A percentile compares a stretch with the other conserved stretches of the same genome.
Conservation (phyloP, 495 filamentous ascomycete genomes). For the Cercophora sp. region DNA sequence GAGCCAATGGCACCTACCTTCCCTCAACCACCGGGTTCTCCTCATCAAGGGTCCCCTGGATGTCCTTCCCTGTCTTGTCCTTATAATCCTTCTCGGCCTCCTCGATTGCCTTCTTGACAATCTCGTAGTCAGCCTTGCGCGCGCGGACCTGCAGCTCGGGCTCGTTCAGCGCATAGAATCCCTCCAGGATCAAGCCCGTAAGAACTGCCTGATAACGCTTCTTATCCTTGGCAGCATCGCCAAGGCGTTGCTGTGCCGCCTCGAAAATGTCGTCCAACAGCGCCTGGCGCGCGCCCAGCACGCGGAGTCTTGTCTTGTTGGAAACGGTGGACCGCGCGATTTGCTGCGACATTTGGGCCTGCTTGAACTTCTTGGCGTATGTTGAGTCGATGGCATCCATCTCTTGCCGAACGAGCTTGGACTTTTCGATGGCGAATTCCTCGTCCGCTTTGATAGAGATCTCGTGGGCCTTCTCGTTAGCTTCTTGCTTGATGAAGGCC, state of each 20-base stretch:
- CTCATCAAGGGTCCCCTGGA: constrained; percentile 66
- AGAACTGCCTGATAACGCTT: constrained; percentile 68
- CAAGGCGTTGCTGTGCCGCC: constrained; percentile 63
- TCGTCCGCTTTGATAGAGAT: constrained; percentile 97
- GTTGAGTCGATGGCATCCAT: constrained; percentile 83
- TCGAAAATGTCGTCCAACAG: constrained; percentile 91
- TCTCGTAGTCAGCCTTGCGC: constrained; percentile 72
- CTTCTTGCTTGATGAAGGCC: constrained; percentile 99
- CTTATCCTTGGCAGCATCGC: constrained; percentile 60
- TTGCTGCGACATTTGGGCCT: constrained; percentile 93
- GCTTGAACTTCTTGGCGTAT: constrained; percentile 98
- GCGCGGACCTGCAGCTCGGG: constrained; percentile 65
- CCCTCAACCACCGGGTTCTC: constrained; percentile 73
- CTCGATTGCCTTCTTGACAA: constrained; percentile 69
- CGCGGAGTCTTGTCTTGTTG: constrained; percentile 88
- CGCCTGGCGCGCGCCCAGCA: constrained; percentile 81
- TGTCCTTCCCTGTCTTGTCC: constrained; percentile 61
- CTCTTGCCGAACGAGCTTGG: constrained; percentile 93
- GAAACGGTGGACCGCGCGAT: constrained; percentile 89
- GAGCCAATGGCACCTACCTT: too few species aligned
- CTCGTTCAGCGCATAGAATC: constrained; percentile 83
- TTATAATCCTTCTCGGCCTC: constrained; percentile 77
- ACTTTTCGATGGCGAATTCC: constrained; percentile 97
- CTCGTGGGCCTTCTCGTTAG: constrained; percentile 90
- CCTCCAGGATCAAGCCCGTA: constrained; percentile 81